Percentiles rank a stretch among this genome's conserved stretches.
Conservation (phyloP, 495 filamentous ascomycete species). For the Hamigera avellanea region DNA sequence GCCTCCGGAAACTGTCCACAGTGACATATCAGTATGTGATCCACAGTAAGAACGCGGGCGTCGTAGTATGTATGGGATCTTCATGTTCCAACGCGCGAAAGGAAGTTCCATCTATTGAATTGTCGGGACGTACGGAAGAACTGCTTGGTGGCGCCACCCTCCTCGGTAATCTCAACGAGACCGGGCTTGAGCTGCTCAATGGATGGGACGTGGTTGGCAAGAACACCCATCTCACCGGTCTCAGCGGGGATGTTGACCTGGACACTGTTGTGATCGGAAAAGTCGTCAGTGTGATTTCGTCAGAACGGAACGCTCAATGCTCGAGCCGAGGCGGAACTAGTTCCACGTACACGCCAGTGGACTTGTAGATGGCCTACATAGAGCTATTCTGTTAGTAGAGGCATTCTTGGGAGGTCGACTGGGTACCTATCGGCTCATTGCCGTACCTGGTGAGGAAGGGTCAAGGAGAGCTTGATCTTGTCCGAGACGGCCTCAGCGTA, state of each 20-base stretch:
- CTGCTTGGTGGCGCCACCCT: conserved; percentile 84
- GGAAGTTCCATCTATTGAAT: background rate
- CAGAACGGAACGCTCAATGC: conserved; percentile 2
- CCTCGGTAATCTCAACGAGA: conserved; percentile 89
- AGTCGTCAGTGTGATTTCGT: conserved; percentile 22
- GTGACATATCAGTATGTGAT: no score
- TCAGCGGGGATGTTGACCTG: conserved; percentile 99
- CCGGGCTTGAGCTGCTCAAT: conserved; percentile 98
- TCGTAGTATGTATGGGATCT: no score
- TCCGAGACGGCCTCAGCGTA: conserved; percentile 93
- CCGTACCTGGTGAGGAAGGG: conserved; percentile 95
- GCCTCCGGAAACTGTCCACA: conserved; percentile 71
- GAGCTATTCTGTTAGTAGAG: conserved; percentile 14
- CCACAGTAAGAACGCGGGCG: no score
- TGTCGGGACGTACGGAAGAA: conserved; percentile 78
- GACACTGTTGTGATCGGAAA: conserved; percentile 47
- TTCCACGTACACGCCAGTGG: conserved; percentile 57
- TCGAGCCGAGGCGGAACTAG: conserved; percentile 1
- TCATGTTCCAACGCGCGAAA: no score
- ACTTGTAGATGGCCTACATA: conserved; percentile 59
- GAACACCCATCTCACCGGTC: conserved; percentile 97
- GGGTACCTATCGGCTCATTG: conserved; percentile 5
- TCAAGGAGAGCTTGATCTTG: conserved; percentile 96
- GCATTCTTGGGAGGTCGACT: conserved; percentile 3
- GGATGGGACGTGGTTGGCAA: conserved; percentile 96